Evolutionary conservation across 495 filamentous ascomycete genomes (phyloP), one percentile per base, ranked within the genome.

Genomic region (Penicillium crystallinum): DNA sequence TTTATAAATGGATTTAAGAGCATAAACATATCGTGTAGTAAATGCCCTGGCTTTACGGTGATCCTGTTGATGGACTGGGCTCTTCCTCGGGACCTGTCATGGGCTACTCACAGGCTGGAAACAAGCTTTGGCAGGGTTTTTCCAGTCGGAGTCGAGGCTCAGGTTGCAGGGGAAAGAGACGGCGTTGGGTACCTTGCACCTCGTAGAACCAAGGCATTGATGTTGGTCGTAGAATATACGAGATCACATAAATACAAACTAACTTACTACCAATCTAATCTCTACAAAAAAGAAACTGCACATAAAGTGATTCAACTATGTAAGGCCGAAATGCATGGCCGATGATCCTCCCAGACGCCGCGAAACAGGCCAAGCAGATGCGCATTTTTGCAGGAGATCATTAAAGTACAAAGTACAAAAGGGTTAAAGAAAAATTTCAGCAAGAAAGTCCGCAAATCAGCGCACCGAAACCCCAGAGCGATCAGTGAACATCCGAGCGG

Each of bases 401-500:
- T 64, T 62, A 68, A 59, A 63, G 48, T 59, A 66, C 61, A 62
- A 46, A 33, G 51, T 34, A 3, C 14, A 34, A 10, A 34, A 2
- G 14, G 9, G 6, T 6, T 3, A 36, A 36, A 46, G 45, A 27
- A 41, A 45, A 54, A 27, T 33, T 21, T 46, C 6, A 53, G 38
- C 40, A 55, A 62, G 34, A 36, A 36, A 17, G 14, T 15, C 35
- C 25, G 23, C 47, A 36, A 21, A 44, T 67, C 59, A 67, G 56
- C 74, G 74, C 53, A 77, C 71, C 42, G 74, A 77, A 49, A 77
- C 72, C 9, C 74, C 74, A 27, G 74, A 77, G 19, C 74, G 71
- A 57, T 88, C 87, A 50, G 91, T 97, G 70, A 91, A 97, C 91
- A 99, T 91, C 65, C 93, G 83, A 17, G 92, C 82, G 15, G 93